Evolutionary conservation across 345 rosid species (phyloP).

Genomic region (Melaleuca alternifolia): DNA sequence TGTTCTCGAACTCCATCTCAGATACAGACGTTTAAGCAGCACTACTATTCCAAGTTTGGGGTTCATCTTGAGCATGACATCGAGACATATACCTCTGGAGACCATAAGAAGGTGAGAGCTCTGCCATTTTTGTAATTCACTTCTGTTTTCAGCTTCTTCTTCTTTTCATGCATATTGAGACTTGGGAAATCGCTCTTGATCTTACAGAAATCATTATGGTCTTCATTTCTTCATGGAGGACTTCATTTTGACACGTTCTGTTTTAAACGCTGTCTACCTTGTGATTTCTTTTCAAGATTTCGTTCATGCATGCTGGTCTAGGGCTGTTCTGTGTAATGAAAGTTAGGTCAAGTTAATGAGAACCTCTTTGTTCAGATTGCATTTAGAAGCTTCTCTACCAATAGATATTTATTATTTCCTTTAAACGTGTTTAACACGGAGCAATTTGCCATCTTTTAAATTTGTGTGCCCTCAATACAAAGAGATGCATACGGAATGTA

Average conservation of each 20-base stretch:
- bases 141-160: background rate
- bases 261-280: background rate
- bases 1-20: slow-evolving; percentile 60
- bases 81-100: slow-evolving; percentile 24
- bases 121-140: background rate
- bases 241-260: background rate
- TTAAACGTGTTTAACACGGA: background rate
- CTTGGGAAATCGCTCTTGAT: background rate
- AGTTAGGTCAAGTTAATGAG: background rate
- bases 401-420: background rate
- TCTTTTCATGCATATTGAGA: background rate
- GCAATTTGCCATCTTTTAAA: background rate
- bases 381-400: background rate
- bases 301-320: background rate
- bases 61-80: slow-evolving; percentile 41
- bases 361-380: background rate
- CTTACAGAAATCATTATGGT: background rate
- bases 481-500: background rate
- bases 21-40: slow-evolving; percentile 50
- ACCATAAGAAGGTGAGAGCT: slow-evolving; percentile 34
- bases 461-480: background rate
- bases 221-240: background rate
- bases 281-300: background rate
- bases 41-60: slow-evolving; percentile 33
- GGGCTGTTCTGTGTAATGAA: background rate